Base-by-base conservation (phyloP, 1,139 yeast genomes). In the Magnusiomyces starmeri region DNA sequence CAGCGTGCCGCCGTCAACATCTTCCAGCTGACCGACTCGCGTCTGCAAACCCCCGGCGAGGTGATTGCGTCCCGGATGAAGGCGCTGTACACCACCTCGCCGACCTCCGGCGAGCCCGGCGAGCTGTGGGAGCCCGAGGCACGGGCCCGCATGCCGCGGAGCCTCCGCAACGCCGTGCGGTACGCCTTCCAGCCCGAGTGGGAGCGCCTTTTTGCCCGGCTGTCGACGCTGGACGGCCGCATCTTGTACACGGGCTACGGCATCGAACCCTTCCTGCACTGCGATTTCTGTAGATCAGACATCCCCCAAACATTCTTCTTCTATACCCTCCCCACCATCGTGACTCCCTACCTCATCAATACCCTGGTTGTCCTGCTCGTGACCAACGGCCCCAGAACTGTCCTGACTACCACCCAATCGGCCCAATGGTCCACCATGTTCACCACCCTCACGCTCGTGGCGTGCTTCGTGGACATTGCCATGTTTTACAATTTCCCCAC, bases 251-350 rank as follows among this genome's bases (percentile, higher is more conserved):
- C 64, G 2, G 49, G 59, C 2, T 60, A 58, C 50, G 67, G 67
- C 3, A 59, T 64, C 4, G 56, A 50, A 20, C 58, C 62, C 1
- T 44, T 59, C 26, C 57, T 55, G 8, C 52, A 55, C 34, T 64
- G 67, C 43, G 56, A 54, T 22, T 64, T 65, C 63, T 64, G 67
- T 50, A 50, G 54, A 4, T 48, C 56, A 9, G 56, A 53, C 25
- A 45, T 52, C 10, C 57, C 57, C 0, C n/a, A 29, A 34, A 48
- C 60, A n/a, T 58, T 56, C 41, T 48, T 60, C 27, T 32, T 56
- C 32, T 64, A 59, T 51, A 48, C 56, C 6, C 32, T 59, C 16
- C 62, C 66, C 4, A 51, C 53, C 20, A 47, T 58, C 9, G 39
- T 54, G 14, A 44, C 58, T 43, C 63, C 65, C 2, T 62, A 63